Base-by-base conservation (phyloP, 306 rosid species). In the Chamaecrista fasciculata region DNA sequence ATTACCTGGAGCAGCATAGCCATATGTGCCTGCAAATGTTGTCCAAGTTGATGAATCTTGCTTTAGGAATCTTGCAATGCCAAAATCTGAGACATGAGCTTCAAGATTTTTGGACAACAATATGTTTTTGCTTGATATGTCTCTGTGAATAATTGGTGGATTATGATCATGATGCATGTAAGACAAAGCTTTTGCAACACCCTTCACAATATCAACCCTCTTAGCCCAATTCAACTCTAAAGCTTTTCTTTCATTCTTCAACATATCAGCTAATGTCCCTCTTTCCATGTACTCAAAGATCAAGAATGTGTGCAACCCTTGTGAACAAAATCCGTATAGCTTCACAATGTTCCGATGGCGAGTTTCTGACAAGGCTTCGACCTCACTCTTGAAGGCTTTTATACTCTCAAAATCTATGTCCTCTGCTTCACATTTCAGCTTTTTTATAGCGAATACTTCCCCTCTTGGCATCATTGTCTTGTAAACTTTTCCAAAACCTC, bases 371-470 rank as follows among this genome's bases (percentile, higher is more conserved):
- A 76, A 42, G 18, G 76, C 80, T n/a, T 20, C 3, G 0, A 69
- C 55, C 59, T 76, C 76, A 76, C 39, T 53, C 33, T 64, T 20
- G 11, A 76, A 76, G 46, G 43, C 7, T 58, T 69, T 76, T 53
- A 39, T 11, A 11, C 47, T 62, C 11, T 49, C 56, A 19, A 19
- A 8, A 2, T 49, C 56, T 49, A 49, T 8, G 6, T 10, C 20
- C 5, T 21, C 59, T 44, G 29, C 2, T 0, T 55, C 37, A 61
- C 50, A 44, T 55, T 24, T 56, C 8, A 76, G 44, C 80, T 50
- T 76, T 59, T 76, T 76, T 65, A 76, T 69, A n/a, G 80, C 78
- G 55, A 65, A 74, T 3, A 53, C 78, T 37, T 74, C 58, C 43
- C 51, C 70, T 1, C 73, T 68, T 10, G 31, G 2, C 67, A 66